Evolutionary conservation across 805 yeast genomes (phyloP), one percentile per base, ranked within the genome.

Genomic region (Barnettozyma sucrosica): DNA sequence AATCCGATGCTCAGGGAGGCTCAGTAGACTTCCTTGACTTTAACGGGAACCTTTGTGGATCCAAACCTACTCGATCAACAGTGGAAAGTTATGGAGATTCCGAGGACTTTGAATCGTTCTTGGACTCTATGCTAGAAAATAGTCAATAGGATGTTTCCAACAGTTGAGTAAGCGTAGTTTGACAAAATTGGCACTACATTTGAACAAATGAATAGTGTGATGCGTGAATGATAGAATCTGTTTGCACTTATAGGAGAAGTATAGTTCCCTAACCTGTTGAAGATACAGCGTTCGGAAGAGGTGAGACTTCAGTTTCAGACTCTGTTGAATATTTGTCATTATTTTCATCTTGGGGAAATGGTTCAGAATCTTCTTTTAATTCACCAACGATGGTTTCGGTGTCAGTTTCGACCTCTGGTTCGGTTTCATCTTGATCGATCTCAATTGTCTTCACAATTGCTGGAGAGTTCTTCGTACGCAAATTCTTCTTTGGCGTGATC

Each of bases 381-480:
- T 41, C 25, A 18, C 43, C 47, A 21, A 34, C 25, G 30, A 44
- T 23, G 5, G 47, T 44, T 34, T 44, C 47, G 18, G 16, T 32
- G 28, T 44, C 47, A n/a, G 43, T 37, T 11, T 42, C 45, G 20
- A 34, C 30, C 37, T 42, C 45, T 4, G 25, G 37, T 7, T 42
- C 45, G 10, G 26, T 39, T 20, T 38, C 43, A 9, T 44, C 43
- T 13, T 33, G 20, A 23, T 44, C 43, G 16, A 44, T 7, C 24
- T 38, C 47, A 5, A 44, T 13, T 9, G 46, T 44, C 30, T 36
- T 9, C 28, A 36, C 41, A 37, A 28, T 21, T 3, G 37, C 23
- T 1, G 37, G 43, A 5, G 46, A 14, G 40, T 24, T 36, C 23
- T 36, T 28, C n/a, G 19, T 42, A 11, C 13, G 13, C 11, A 33